A percentile compares a stretch with the other conserved stretches of the same genome.
phyloP scores from a whole-genome alignment of 1,284 basidiomycete genomes.

The Apiotrichum porosum region DNA sequence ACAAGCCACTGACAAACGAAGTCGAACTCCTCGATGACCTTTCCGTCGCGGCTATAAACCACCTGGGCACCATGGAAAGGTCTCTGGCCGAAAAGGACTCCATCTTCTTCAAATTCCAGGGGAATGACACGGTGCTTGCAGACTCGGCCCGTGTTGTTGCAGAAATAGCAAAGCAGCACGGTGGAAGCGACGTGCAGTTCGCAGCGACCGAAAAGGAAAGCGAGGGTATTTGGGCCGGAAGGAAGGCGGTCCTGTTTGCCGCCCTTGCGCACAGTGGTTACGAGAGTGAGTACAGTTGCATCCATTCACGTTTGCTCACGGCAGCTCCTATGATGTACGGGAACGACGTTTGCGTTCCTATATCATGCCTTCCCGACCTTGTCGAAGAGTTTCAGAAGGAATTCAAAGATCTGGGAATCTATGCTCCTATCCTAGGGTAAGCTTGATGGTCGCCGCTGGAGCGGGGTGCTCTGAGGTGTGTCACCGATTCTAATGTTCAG shows the following conservation, averaged over 20 bases:
- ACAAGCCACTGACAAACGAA: constrained; percentile 49
- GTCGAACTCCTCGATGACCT: constrained; percentile 69
- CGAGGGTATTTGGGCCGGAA: constrained; percentile 68
- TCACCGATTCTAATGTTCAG: no score
- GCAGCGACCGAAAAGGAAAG: constrained; percentile 65
- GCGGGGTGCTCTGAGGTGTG: no score
- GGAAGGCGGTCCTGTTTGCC: constrained; percentile 73
- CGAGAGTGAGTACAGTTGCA: constrained; percentile 4
- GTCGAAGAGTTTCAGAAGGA: constrained; percentile 71
- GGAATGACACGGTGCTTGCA: constrained; percentile 36
- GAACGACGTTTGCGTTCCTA: constrained; percentile 80
- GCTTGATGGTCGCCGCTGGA: no score
- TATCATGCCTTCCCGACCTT: constrained; percentile 67
- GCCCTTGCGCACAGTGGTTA: constrained; percentile 53
- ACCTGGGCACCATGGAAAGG: constrained; percentile 53
- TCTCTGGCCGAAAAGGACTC: constrained; percentile 64
- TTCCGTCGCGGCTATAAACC: constrained; percentile 64
- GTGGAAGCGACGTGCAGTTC: constrained; percentile 62
- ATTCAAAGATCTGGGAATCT: constrained; percentile 57
- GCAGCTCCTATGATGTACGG: constrained; percentile 61
- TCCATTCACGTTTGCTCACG: constrained; percentile 38
- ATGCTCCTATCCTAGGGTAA: constrained; percentile 51
- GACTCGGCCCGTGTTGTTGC: constrained; percentile 17
- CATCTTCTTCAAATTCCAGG: constrained; percentile 83
- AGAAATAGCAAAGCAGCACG: constrained; percentile 58